These are phyloP conservation scores for Leccinum subrobustum DNA, from an alignment of 1,284 basidiomycete genomes.

Conservation along the genomic window DNA sequence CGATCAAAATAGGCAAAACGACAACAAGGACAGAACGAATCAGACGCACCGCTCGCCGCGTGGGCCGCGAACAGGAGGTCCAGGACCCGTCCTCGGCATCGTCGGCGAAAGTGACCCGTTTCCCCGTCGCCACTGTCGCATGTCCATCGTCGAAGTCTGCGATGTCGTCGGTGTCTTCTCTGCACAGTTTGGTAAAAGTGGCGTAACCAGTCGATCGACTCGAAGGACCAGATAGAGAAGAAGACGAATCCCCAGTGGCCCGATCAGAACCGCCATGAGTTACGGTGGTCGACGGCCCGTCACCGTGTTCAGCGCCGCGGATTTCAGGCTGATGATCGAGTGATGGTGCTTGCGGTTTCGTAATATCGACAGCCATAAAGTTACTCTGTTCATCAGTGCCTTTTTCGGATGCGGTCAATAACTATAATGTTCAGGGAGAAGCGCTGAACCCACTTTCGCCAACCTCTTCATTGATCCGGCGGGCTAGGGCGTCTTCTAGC, in stretches of 20 bases:
- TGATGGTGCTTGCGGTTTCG: slow-evolving; percentile 11
- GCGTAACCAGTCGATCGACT: slow-evolving; percentile 24
- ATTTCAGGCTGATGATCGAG: slow-evolving; percentile 18
- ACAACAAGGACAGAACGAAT: background rate
- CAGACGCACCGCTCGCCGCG: slow-evolving; percentile 28
- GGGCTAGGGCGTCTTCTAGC: slow-evolving; percentile 44
- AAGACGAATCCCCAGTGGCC: slow-evolving; percentile 13
- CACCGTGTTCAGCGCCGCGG: slow-evolving; percentile 18
- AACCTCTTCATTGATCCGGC: slow-evolving; percentile 41
- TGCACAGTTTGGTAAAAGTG: slow-evolving; percentile 26
- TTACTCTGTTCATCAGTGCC: slow-evolving; percentile 15
- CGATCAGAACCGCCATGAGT: slow-evolving; percentile 8
- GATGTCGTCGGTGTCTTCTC: slow-evolving; percentile 33
- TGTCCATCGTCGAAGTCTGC: slow-evolving; percentile 23
- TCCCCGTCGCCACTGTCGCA: slow-evolving; percentile 20
- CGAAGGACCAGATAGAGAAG: slow-evolving; percentile 9
- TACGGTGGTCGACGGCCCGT: slow-evolving; percentile 10
- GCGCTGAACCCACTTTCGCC: slow-evolving; percentile 11
- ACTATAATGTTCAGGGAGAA: slow-evolving; percentile 18
- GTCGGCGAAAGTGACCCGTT: slow-evolving; percentile 27
- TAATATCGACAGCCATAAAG: slow-evolving; percentile 8
- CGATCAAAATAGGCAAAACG: slow-evolving; percentile 5
- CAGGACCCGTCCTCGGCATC: slow-evolving; percentile 21
- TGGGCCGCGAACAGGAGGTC: slow-evolving; percentile 17
- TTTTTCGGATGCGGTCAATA: slow-evolving; percentile 13